Evolutionary conservation across 2,329 filamentous ascomycete species (phyloP), one percentile per base, ranked within the genome.

Genomic region (Calonectria fujianensis): DNA sequence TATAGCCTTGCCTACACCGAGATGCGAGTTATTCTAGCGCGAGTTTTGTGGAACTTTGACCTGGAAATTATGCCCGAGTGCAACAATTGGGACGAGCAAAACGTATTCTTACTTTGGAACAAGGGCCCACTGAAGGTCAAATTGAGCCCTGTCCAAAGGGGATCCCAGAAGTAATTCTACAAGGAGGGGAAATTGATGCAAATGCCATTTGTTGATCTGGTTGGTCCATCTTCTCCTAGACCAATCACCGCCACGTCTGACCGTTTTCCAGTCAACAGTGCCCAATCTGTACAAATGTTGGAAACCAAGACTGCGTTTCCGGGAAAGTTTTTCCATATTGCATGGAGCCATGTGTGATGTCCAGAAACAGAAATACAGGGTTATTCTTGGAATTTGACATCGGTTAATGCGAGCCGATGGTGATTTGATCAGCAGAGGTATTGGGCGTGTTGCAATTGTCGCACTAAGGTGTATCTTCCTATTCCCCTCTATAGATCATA

Each of bases 21-120:
- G 35, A 61, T 61, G 57, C 32, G 57, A 18, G 10, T 61, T 4
- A 61, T 61, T 18, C 35, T 61, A 10, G 57, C 57, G 16, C 57
- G 57, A 18, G 13, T 61, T 8, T n/a, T 61, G 6, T 61, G 57
- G 57, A 61, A 61, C n/a, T 61, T 61, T 29, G 57, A 61, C n/a
- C 24, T 61, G 31, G 35, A 61, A 35, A 24, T 41, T 9, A 61
- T 61, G 57, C 57, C 57, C 7, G 57, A 61, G 1, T 29, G 57
- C 57, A 27, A 13, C 0, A 18, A 39, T 11, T 61, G 57, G 57
- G 29, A 41, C n/a, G 35, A 61, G 0, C 57, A 61, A 24, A 2
- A 61, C 2, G 18, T 29, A 4, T 41, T 10, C 10, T 4, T 61
- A 35, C 35, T 61, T 16, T 61, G 57, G 57, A 8, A 61, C 35